Evolutionary conservation across 257 asterid species (phyloP), one percentile per base, ranked within the genome.

Genomic region (Nicotiana otophora): DNA sequence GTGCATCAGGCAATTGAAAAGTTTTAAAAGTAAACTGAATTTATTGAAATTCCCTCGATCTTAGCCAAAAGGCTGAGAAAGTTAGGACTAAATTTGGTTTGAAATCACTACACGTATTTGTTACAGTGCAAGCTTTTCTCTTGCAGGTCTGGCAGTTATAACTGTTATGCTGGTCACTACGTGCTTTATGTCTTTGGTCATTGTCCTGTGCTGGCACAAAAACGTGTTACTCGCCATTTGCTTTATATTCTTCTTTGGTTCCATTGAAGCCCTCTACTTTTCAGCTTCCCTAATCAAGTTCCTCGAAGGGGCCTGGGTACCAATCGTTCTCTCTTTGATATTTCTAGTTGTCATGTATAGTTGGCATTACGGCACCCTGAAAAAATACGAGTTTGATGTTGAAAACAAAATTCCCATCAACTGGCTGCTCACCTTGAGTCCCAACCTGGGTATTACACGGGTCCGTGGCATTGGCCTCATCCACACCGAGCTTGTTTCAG

Each of bases 291-390:
- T 96, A 28, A 94, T 92, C 88, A 96, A 96, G 86, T 96, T 96
- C 89, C 91, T 66, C 3, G 99, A 96, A n/a, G 99, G 99, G 20
- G 98, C 99, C 2, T 96, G 99, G 99, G 99, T 96, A 70, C 98
- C 99, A 0, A 62, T 94, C 20, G 97, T 92, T 0, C 93, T 96
- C 20, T 94, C 99, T 0, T 83, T 94, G 31, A 86, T 92, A 69
- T 92, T 94, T 81, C 92, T 94, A n/a, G 81, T 82, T 10, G 86
- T 91, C 80, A 96, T 96, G 99, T 90, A 89, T 84, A 67, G 83
- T 7, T 96, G 99, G 99, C 97, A 96, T 60, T 96, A 96, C 14
- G 99, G 99, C 14, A 96, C 98, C 0, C 34, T 58, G 83, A 94
- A 91, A 39, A 92, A 94, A 83, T 96, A 96, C 26, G 99, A 96